Conservation (phyloP, 805 yeast genomes). For the Candida taoyuanica region DNA sequence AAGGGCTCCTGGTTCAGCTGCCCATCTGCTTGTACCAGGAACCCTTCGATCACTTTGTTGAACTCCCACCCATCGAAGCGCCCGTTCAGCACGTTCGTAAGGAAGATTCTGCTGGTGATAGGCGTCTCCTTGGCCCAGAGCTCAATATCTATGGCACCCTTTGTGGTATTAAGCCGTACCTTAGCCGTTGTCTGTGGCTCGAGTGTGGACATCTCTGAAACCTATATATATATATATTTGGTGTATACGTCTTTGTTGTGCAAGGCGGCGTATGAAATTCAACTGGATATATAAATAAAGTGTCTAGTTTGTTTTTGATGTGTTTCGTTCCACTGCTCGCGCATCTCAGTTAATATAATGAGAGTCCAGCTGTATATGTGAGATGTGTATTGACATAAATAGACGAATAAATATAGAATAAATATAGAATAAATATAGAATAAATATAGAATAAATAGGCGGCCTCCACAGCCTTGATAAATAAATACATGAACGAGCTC, state of each 20-base stretch:
- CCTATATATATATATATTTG: not conserved
- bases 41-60: slow-evolving; percentile 33
- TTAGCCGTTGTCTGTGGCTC: slow-evolving; percentile 60
- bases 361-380: no score
- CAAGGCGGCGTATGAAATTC: no score
- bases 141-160: slow-evolving; percentile 56
- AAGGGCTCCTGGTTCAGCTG: slow-evolving; percentile 19
- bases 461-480: no score
- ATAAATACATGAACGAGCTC: not conserved
- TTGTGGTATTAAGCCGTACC: slow-evolving; percentile 50
- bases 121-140: slow-evolving; percentile 71
- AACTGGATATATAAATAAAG: no score
- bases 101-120: slow-evolving; percentile 38
- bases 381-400: slow-evolving; percentile 1
- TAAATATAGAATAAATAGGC: slow-evolving; percentile 18
- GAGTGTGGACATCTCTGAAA: slow-evolving; percentile 17
- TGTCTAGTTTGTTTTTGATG: no score
- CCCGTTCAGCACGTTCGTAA: slow-evolving; percentile 44
- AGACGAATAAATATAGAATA: slow-evolving; percentile 9
- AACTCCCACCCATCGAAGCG: slow-evolving; percentile 39
- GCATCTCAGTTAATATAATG: no score
- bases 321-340: no score
- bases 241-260: no score
- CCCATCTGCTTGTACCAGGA: slow-evolving; percentile 36
- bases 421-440: slow-evolving; percentile 18